Conservation (phyloP, 495 filamentous ascomycete species). For the Paragyromitra xinjiangensis region DNA sequence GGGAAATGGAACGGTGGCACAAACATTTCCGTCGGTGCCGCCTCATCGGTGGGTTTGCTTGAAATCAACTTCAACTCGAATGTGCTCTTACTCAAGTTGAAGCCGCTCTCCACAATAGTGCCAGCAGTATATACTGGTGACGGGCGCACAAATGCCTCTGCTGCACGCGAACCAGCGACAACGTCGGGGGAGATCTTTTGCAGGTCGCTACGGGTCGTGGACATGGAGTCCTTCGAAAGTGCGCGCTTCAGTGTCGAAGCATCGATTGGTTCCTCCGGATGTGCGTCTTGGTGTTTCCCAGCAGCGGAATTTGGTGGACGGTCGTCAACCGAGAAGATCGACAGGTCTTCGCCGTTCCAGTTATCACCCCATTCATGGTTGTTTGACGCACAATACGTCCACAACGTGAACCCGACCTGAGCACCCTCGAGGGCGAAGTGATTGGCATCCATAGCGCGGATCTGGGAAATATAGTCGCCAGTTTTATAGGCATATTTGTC, state of each 20-base stretch:
- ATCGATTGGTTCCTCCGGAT: conserved; percentile 54
- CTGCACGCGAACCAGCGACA: conserved; percentile 80
- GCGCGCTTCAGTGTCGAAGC: conserved; percentile 77
- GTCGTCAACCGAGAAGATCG: conserved; percentile 86
- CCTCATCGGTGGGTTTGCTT: conserved; percentile 63
- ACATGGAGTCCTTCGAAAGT: conserved; percentile 75
- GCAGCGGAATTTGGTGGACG: conserved; percentile 61
- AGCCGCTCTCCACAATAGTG: conserved; percentile 71
- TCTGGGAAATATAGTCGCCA: conserved; percentile 94
- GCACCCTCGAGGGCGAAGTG: conserved; percentile 92
- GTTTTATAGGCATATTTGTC: conserved; percentile 92
- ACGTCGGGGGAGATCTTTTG: conserved; percentile 57
- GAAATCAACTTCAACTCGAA: conserved; percentile 75
- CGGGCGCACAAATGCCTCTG: conserved; percentile 89
- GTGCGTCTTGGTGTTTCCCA: conserved; percentile 3
- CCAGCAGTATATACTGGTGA: conserved; percentile 80
- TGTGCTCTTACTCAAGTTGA: conserved; percentile 78
- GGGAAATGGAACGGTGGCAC: conserved; percentile 96
- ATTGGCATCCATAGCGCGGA: conserved; percentile 94
- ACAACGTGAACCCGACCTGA: conserved; percentile 77
- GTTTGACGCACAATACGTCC: conserved; percentile 86
- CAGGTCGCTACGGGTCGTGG: conserved; percentile 63
- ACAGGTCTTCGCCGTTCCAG: conserved; percentile 98
- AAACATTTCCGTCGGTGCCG: conserved; percentile 81
- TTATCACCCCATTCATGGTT: conserved; percentile 89